Percentiles rank a stretch among this genome's conserved stretches.
These are phyloP conservation scores for Tetracladium setigerum DNA, from an alignment of 495 filamentous ascomycete genomes.

Conservation along the genomic window DNA sequence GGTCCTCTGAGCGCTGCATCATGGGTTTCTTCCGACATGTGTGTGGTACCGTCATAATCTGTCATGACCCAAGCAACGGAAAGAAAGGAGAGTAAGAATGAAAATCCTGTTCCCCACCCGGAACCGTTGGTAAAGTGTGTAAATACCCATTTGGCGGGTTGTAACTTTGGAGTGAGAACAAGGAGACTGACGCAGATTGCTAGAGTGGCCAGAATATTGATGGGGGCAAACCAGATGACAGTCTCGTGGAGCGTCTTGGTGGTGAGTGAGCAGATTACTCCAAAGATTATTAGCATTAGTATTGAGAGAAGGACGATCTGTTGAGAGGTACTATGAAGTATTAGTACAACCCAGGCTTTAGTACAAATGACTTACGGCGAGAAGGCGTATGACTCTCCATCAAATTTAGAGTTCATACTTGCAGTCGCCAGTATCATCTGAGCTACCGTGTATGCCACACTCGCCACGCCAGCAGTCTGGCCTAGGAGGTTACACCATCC, in stretches of 20 bases:
- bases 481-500: constrained; percentile 58
- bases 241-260: constrained; percentile 57
- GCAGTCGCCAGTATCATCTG: constrained; percentile 51
- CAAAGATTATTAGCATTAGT: constrained; percentile 47
- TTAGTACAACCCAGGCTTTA: neutral
- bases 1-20: constrained; percentile 61
- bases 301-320: constrained; percentile 59
- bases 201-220: constrained; percentile 55
- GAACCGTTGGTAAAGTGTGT: constrained; percentile 39
- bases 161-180: constrained; percentile 55
- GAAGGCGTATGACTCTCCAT: constrained; percentile 34
- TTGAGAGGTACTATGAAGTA: constrained; percentile 41
- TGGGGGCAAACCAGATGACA: constrained; percentile 65
- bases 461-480: constrained; percentile 51
- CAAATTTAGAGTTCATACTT: constrained; percentile 49
- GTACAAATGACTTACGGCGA: constrained; percentile 30
- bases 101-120: constrained; percentile 17
- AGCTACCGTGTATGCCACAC: constrained; percentile 47
- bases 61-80: constrained; percentile 74
- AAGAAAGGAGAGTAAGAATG: constrained; percentile 39
- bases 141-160: constrained; percentile 59
- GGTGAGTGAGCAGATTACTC: constrained; percentile 57
- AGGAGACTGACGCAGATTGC: constrained; percentile 56
- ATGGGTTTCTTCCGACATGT: constrained; percentile 71
- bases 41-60: constrained; percentile 68